Conservation (phyloP, 2,329 filamentous ascomycete species). For the Penicillium sp. region DNA sequence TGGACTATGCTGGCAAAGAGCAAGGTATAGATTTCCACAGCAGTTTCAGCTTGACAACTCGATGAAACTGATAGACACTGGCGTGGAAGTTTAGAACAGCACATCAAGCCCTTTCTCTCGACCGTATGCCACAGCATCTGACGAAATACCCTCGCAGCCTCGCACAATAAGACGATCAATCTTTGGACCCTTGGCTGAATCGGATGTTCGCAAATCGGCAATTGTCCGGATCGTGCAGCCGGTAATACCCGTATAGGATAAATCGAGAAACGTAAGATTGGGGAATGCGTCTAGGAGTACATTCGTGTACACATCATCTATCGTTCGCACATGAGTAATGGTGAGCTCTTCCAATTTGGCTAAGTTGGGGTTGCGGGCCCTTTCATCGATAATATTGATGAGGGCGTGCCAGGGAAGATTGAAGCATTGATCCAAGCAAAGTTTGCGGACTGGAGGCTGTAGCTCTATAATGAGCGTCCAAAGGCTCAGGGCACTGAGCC, state of each 20-base stretch:
- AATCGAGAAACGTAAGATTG: slow-evolving; percentile 33
- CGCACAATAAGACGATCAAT: slow-evolving; percentile 29
- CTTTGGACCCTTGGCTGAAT: slow-evolving; percentile 5
- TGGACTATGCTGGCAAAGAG: not conserved
- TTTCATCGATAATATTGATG: not conserved
- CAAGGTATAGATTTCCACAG: not conserved
- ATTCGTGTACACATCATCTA: slow-evolving; percentile 28
- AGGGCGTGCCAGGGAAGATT: slow-evolving; percentile 8
- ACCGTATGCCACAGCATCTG: slow-evolving; percentile 37
- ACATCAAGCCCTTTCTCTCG: slow-evolving; percentile 30
- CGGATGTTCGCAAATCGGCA: slow-evolving; percentile 22
- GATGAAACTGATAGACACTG: not conserved
- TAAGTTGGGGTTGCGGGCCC: slow-evolving; percentile 6
- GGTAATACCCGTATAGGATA: slow-evolving; percentile 37
- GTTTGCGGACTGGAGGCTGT: slow-evolving; percentile 22
- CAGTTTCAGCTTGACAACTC: not conserved
- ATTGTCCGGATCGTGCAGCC: slow-evolving; percentile 37
- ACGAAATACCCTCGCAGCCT: slow-evolving; percentile 32
- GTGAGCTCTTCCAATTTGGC: slow-evolving; percentile 31
- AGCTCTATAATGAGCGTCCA: slow-evolving; percentile 15
- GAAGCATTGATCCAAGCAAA: slow-evolving; percentile 32
- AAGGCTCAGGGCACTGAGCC: slow-evolving; percentile 19
- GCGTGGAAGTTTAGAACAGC: slow-evolving; percentile 16
- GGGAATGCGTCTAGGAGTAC: slow-evolving; percentile 24
- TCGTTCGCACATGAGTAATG: slow-evolving; percentile 23